Conservation (phyloP, 371 early-diverging fungal genomes). For the Entomophthora muscae region DNA sequence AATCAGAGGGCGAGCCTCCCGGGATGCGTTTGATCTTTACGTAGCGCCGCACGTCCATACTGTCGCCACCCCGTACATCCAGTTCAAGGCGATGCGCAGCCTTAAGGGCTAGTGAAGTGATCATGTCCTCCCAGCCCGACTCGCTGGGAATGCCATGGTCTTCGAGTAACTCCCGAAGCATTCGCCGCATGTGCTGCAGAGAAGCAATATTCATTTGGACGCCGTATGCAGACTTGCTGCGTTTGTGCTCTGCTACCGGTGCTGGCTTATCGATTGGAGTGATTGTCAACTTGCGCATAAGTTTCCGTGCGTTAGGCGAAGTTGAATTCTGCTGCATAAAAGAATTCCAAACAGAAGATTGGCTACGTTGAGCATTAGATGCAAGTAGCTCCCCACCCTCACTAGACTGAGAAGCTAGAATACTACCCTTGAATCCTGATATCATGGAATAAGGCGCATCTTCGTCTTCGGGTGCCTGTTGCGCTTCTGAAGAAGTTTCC, state of each 20-base stretch:
- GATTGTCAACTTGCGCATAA: slow-evolving; percentile 5
- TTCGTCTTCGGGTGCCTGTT: neutral
- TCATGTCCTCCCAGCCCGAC: slow-evolving; percentile 51
- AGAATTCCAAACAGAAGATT: neutral
- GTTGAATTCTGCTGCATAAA: slow-evolving; percentile 1
- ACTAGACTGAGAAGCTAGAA: neutral
- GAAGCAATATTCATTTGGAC: slow-evolving; percentile 40
- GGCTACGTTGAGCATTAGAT: neutral
- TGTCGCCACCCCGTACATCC: slow-evolving; percentile 48
- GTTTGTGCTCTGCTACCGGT: neutral
- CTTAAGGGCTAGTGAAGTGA: slow-evolving; percentile 41
- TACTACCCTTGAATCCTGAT: neutral
- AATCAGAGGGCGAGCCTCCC: slow-evolving; percentile 58
- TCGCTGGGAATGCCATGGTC: slow-evolving; percentile 16
- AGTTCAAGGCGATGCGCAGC: slow-evolving; percentile 46
- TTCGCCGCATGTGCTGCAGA: slow-evolving; percentile 35
- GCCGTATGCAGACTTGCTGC: neutral
- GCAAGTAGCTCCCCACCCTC: neutral
- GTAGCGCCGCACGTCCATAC: slow-evolving; percentile 71
- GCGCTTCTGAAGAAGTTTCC: neutral
- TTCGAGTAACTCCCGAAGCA: slow-evolving; percentile 30
- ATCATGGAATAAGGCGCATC: slow-evolving; percentile 1
- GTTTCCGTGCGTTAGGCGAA: slow-evolving; percentile 1
- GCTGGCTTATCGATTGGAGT: neutral
- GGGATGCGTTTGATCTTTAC: slow-evolving; percentile 86